phyloP scores from a whole-genome alignment of 345 rosid genomes.

The Moringa oleifera region DNA sequence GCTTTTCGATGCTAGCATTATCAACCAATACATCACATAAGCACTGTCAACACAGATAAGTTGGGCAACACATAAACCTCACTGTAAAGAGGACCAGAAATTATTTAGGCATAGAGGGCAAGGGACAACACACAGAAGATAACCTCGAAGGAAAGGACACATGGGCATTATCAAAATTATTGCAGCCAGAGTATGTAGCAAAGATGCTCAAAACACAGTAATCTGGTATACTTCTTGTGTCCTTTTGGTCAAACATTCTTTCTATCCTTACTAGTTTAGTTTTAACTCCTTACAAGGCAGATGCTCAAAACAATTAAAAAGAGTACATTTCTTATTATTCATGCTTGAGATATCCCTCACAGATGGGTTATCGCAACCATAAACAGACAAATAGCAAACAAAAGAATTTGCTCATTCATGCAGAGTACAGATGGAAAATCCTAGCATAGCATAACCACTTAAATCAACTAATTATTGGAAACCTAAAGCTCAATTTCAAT shows the following conservation, averaged over 20 bases:
- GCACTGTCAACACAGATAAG: constrained; percentile 34
- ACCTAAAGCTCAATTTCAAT: neutral
- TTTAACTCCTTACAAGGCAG: no score
- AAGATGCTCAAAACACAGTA: no score
- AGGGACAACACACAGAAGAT: neutral
- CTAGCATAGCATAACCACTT: neutral
- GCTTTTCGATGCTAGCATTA: constrained; percentile 66
- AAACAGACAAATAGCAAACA: no score
- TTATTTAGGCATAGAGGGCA: neutral
- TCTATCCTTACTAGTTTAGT: no score
- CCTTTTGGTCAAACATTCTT: no score
- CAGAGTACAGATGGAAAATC: neutral
- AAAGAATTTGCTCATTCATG: neutral
- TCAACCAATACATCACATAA: constrained; percentile 66
- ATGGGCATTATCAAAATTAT: neutral
- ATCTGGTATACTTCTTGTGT: no score
- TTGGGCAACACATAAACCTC: constrained; percentile 4
- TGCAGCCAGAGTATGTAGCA: no score
- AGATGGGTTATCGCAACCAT: neutral
- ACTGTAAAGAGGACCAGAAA: neutral
- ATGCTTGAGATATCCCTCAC: neutral
- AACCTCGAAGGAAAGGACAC: neutral
- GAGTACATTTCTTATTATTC: neutral
- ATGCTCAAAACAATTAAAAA: no score
- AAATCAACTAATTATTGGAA: neutral